Base-by-base conservation (phyloP, 805 yeast species). In the Kodamaea jinghongensis region DNA sequence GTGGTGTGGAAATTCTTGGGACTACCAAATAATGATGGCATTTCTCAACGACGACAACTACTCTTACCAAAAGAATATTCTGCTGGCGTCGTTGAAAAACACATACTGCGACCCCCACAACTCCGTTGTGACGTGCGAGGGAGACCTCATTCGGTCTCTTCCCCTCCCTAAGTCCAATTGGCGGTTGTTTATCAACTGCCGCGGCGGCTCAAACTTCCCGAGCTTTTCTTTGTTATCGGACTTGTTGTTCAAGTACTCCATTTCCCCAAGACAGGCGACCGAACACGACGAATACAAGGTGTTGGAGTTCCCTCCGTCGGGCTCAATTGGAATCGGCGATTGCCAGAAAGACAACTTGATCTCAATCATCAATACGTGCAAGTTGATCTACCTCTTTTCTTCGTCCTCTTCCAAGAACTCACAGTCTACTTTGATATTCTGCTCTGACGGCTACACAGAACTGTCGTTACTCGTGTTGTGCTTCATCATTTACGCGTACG, bases 381-480 rank as follows among this genome's bases (percentile, higher is more conserved):
- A 84, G 56, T 62, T 84, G 28, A 63, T 89, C 12, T 80, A 79
- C 44, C 46, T 65, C 3, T 56, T 58, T 42, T 55, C 65, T 11
- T 53, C 61, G 0, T 61, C 70, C 28, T 65, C 59, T 25, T 63
- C 70, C 34, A 55, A 63, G 7, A 50, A 41, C 15, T 55, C 49
- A 2, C 43, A 67, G 36, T 72, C 78, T 3, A 65, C 79, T 0
- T 68, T 90, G 44, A 65, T 90, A 7, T 83, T 79, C 55, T 88
- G 96, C 54, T 76, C 86, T 2, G 96, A 91, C 61, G 98, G 98
- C 0, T 91, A 90, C 60, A 87, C 96, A 0, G 96, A 89, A 55
- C 83, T 90, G 37, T 79, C 96, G 4, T 70, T 91, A n/a, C 60
- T 90, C 28, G 76, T 79, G 0, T 64, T 87, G 26, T 76, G 89